Evolutionary conservation across 495 filamentous ascomycete species (phyloP), one percentile per base, ranked within the genome.

Genomic region (Hypoxylon perforatum): DNA sequence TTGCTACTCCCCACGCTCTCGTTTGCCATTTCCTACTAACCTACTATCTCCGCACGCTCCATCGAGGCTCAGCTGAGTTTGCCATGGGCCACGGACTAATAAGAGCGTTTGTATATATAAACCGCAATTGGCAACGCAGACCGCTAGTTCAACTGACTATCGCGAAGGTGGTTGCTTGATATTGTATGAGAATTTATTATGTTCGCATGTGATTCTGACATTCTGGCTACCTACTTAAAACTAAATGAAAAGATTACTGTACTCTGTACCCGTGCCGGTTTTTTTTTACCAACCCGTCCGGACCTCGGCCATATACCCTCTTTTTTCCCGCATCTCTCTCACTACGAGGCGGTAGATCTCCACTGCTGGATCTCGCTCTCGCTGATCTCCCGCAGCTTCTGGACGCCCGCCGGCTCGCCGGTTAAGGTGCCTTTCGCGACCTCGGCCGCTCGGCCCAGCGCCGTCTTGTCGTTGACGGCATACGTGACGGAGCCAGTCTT

Each of bases 371-470:
- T 73, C 76, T 98, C 94, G 55, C 81, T 75, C 79, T 88, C 82
- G 38, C 77, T 88, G 59, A 98, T 77, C 79, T 97, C 89, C 59
- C 93, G 85, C 75, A 97, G 77, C 75, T 88, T 90, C 64, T 94
- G 97, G 39, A 94, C 86, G 22, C 77, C 74, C 35, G 93, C 90
- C 18, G 87, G 80, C 75, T 88, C 85, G 2, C 94, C 92, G 12
- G 86, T 91, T 0, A 91, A 76, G 7, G 87, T 81, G 2, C 90
- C 91, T 82, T 93, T 92, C 0, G 90, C 90, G 12, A 93, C 80
- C 75, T 96, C 90, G 17, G 88, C 80, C 5, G 82, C 84, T 17
- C 87, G 78, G 1, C 88, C 84, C 12, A 95, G 48, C 11, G 81
- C 65, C 48, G 78, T 86, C 72, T 81, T 83, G 54, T 74, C 75